Evolutionary conservation across 805 yeast genomes (phyloP).

Genomic region (Naumovozyma baii): DNA sequence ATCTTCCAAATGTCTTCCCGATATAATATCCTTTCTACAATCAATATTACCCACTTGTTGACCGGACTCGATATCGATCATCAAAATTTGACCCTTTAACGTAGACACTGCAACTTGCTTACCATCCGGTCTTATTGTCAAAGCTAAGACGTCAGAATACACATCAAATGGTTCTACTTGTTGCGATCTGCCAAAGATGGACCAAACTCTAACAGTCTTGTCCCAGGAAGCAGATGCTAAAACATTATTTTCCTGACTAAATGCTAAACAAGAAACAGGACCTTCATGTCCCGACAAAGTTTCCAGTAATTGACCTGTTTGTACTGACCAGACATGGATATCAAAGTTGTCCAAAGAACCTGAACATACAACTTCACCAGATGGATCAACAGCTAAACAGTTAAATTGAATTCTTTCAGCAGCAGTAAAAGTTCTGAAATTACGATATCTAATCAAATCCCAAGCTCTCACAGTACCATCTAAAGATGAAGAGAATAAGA

Average conservation of each 20-base stretch:
- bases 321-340: conserved; percentile 94
- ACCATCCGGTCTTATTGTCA: conserved; percentile 88
- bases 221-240: conserved; percentile 96
- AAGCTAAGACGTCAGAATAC: conserved; percentile 69
- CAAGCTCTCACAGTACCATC: conserved; percentile 98
- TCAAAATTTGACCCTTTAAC: conserved; percentile 74
- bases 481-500: conserved; percentile 78
- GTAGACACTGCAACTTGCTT: conserved; percentile 82
- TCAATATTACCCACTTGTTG: conserved; percentile 77
- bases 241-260: conserved; percentile 66
- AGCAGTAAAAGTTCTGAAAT: conserved; percentile 90
- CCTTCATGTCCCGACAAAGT: conserved; percentile 90
- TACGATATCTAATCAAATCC: conserved; percentile 88
- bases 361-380: conserved; percentile 94
- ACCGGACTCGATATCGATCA: conserved; percentile 77
- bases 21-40: conserved; percentile 74
- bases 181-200: conserved; percentile 76
- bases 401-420: conserved; percentile 80
- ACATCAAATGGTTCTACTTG: conserved; percentile 86
- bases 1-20: conserved; percentile 77
- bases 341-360: conserved; percentile 86
- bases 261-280: conserved; percentile 79
- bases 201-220: conserved; percentile 88
- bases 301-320: conserved; percentile 85
- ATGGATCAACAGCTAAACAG: conserved; percentile 87